Base-by-base conservation (phyloP, 768 basidiomycete genomes). In the Kwoniella sp. region DNA sequence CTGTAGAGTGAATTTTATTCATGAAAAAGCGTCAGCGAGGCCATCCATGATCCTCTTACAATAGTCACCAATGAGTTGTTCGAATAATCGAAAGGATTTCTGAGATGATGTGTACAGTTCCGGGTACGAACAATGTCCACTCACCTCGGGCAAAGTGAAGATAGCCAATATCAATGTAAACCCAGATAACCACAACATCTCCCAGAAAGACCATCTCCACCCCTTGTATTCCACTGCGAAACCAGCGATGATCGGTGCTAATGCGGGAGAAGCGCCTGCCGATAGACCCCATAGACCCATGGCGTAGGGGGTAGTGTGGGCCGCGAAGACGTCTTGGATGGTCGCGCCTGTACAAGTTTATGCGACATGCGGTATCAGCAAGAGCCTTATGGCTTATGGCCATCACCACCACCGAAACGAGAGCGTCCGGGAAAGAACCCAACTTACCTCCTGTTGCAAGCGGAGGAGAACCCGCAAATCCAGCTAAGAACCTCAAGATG, bases 141-240 rank as follows among this genome's bases (percentile, higher is more conserved):
- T 63, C 46, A 69, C 71, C 61, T 82, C 81, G 17, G 81, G 81
- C 1, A 82, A 58, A 33, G 68, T 29, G 61, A 81, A 73, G 67
- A 69, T 64, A 40, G 81, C 69, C 40, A 80, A 36, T 62, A 76
- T 25, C 55, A 79, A 51, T 26, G 68, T 64, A 51, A 68, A 61
- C 13, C 71, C 77, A 30, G 66, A 62, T 27, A 82, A 62, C 79
- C 77, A 80, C 24, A 78, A 66, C 58, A 82, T 76, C 53, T 71
- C 63, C 73, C 73, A 77, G 68, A 81, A 69, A 1, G 79, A 72
- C 80, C 80, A 81, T 46, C 72, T 60, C 82, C 81, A 82, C 12
- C 77, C 76, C 9, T 76, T 73, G 22, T 55, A 68, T 58, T 76
- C 60, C 1, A 76, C 77, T 8, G 80, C 80, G 63, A 80, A 82